phyloP scores from a whole-genome alignment of 2,329 filamentous ascomycete genomes.

The Aspergillus glaucus region DNA sequence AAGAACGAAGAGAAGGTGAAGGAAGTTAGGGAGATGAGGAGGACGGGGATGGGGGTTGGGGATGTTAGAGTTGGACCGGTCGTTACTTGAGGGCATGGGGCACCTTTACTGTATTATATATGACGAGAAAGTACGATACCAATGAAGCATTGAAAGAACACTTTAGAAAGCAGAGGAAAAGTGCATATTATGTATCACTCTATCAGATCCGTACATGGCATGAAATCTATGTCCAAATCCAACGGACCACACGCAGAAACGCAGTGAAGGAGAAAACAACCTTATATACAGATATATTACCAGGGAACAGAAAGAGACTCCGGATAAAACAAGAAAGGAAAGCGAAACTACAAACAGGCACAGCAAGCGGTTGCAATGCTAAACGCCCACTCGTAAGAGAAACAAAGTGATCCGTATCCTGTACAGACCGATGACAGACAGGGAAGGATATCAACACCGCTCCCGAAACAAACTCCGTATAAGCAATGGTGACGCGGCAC shows the following conservation, averaged over 20 bases:
- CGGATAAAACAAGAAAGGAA: neutral
- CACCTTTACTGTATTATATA: neutral
- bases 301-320: neutral
- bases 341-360: neutral
- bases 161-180: neutral
- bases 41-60: slow-evolving; percentile 2
- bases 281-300: slow-evolving; percentile 16
- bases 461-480: slow-evolving; percentile 11
- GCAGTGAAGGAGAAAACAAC: slow-evolving; percentile 2
- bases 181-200: slow-evolving; percentile 10
- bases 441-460: slow-evolving; percentile 6
- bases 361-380: slow-evolving; percentile 1
- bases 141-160: too few relatives aligned
- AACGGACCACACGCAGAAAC: neutral
- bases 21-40: slow-evolving; percentile 10
- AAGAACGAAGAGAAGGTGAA: slow-evolving; percentile 6
- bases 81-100: slow-evolving; percentile 5
- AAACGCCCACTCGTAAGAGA: neutral
- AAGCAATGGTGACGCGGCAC: slow-evolving; percentile 5
- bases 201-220: slow-evolving; percentile 9
- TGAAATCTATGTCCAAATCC: slow-evolving; percentile 19
- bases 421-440: slow-evolving; percentile 3
- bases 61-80: slow-evolving; percentile 45
- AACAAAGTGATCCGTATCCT: slow-evolving; percentile 1
- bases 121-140: too few relatives aligned